Base-by-base conservation (phyloP, 1,284 basidiomycete genomes). In the Malassezia slooffiae region DNA sequence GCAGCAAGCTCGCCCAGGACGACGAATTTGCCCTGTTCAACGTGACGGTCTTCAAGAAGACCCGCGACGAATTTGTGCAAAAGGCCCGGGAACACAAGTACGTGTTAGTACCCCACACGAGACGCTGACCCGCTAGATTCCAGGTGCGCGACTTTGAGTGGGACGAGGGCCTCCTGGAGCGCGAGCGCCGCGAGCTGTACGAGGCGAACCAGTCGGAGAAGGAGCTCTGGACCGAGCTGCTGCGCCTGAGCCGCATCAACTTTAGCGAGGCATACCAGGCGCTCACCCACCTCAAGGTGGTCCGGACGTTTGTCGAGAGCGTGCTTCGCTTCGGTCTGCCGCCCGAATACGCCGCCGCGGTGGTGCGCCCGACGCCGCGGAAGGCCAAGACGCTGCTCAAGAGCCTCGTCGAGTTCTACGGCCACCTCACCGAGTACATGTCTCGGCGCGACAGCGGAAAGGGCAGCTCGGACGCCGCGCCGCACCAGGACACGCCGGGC, bases 261-360 rank as follows among this genome's bases (percentile, higher is more conserved):
- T 99, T 97, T 70, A 90, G 87, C 5, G 93, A 99, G 72, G 81
- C 90, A 3, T 90, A 90, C 74, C 88, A 97, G 71, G 77, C 91
- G 24, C 76, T 96, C 15, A 83, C 90, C 1, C 93, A 97, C 67
- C 75, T 97, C 52, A 96, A 97, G 72, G 78, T 95, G 42, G 71
- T 95, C 17, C 80, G 88, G 20, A 75, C 91, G 9, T 96, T 89
- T 61, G 82, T 93, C 12, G 93, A 99, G 73, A 91, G 86, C 53
- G 90, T 96, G 11, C 76, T 99, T 31, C 78, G 91, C 54, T 97
- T 91, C 68, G 93, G 93, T 50, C 75, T 97, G 22, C 93, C 93
- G 2, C 85, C 91, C 2, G 82, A 88, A 60, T 99, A 93, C 68
- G 75, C 79, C 34, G 87, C 82, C 1, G 72, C 91, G 26, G 75